Conservation (phyloP, 164 flowering plant species). For the Nelumbo lutea region DNA sequence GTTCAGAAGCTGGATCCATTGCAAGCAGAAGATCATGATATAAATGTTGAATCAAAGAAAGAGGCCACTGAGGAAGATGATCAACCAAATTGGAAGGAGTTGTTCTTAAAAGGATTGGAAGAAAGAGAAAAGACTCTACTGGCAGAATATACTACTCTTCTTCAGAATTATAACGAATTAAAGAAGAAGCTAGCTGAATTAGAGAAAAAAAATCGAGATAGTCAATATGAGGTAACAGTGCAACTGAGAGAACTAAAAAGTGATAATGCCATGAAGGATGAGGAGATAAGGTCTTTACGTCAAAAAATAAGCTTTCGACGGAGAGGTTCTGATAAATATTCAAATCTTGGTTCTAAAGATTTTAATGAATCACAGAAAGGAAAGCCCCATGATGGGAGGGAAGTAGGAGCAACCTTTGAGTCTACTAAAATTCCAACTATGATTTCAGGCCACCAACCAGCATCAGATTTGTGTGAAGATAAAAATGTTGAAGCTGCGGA, state of each 20-base stretch:
- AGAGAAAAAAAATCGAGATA: conserved; percentile 33
- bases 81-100: conserved; percentile 50
- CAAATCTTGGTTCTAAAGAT: conserved; percentile 8
- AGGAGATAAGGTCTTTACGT: conserved; percentile 40
- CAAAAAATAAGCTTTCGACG: conserved; percentile 38
- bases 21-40: not conserved
- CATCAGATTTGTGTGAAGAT: conserved; percentile 4
- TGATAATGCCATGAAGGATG: conserved; percentile 43
- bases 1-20: conserved; percentile 1
- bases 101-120: conserved; percentile 41
- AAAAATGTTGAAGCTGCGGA: conserved; percentile 11
- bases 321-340: conserved; percentile 11
- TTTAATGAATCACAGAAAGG: conserved; percentile 8
- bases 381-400: not conserved
- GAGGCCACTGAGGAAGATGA: conserved; percentile 14
- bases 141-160: conserved; percentile 42
- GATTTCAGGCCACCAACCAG: conserved; percentile 7
- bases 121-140: conserved; percentile 44
- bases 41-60: not conserved
- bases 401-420: not conserved
- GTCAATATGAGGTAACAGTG: conserved; percentile 20
- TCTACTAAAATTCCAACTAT: not conserved
- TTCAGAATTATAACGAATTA: conserved; percentile 47
- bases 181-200: conserved; percentile 47
- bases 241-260: conserved; percentile 38